Conservation (phyloP, 2,329 filamentous ascomycete species). For the Fonsecaea pedrosoi region DNA sequence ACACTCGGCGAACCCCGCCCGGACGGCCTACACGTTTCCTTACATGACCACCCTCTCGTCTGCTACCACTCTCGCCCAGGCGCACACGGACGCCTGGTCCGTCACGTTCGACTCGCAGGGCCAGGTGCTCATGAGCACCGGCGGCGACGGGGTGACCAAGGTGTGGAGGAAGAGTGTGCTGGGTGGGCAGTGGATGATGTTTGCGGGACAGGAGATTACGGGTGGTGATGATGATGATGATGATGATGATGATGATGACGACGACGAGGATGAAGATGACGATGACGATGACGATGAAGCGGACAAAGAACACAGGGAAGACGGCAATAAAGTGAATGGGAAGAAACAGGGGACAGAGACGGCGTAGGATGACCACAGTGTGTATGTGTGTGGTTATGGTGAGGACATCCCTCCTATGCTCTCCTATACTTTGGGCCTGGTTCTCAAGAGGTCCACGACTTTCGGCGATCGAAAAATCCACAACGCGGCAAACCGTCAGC, state of each 20-base stretch:
- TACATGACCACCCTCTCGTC: constrained; percentile 31
- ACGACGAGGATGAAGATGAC: background rate
- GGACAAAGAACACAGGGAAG: background rate
- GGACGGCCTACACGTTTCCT: constrained; percentile 29
- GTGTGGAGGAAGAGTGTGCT: constrained; percentile 34
- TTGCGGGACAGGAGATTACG: constrained; percentile 34
- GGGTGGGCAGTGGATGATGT: constrained; percentile 31
- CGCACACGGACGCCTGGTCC: constrained; percentile 39
- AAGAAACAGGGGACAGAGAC: too few relatives aligned
- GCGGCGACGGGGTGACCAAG: constrained; percentile 36
- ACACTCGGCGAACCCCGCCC: constrained; percentile 19
- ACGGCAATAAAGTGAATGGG: background rate
- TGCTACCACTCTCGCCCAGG: constrained; percentile 23
- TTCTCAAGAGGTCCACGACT: background rate
- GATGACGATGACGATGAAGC: background rate
- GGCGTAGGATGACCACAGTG: background rate
- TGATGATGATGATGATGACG: background rate
- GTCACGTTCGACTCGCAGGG: constrained; percentile 37
- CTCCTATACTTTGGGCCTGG: background rate
- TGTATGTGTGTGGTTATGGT: background rate
- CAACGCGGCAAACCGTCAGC: background rate
- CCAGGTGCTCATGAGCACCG: constrained; percentile 37
- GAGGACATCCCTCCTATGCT: background rate
- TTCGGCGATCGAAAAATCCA: background rate
- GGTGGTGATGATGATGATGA: constrained; percentile 18